Evolutionary conservation across 768 basidiomycete genomes (phyloP).

Genomic region (Calocybe cyanea): DNA sequence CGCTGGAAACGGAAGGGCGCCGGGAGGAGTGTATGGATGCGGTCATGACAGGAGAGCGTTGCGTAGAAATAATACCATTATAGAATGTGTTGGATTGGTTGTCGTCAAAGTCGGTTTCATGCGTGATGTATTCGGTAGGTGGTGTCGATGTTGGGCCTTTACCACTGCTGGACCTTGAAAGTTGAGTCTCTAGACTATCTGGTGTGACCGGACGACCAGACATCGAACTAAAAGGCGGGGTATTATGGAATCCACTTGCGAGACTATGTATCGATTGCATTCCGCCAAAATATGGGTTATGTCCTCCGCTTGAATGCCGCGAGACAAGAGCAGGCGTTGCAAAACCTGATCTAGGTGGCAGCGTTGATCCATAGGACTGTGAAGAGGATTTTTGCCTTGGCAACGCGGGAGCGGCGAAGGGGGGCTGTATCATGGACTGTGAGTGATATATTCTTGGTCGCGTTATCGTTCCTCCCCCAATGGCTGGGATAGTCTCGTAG

Average conservation of each 20-base stretch:
- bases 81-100: constrained; percentile 8
- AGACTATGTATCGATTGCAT: constrained; percentile 6
- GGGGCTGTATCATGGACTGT: constrained; percentile 67
- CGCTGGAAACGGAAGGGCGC: constrained; percentile 34
- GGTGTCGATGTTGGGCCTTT: constrained; percentile 43
- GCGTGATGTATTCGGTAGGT: constrained; percentile 30
- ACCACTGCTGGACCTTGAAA: constrained; percentile 46
- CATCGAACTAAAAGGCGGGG: constrained; percentile 12
- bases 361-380: constrained; percentile 11
- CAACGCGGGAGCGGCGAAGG: constrained; percentile 21
- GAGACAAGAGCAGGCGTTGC: constrained; percentile 24
- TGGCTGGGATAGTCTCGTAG: constrained; percentile 86
- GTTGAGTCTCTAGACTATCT: constrained; percentile 48
- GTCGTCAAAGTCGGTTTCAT: constrained; percentile 20
- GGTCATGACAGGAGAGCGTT: constrained; percentile 7
- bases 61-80: constrained; percentile 21
- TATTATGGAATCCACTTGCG: constrained; percentile 12
- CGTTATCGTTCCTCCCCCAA: constrained; percentile 85
- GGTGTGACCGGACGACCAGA: constrained; percentile 41
- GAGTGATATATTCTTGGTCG: constrained; percentile 84
- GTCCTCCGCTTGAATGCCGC: constrained; percentile 18
- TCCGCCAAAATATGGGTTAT: constrained; percentile 22
- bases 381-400: constrained; percentile 16
- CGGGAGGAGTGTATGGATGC: constrained; percentile 21
- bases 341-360: constrained; percentile 18